phyloP scores from a whole-genome alignment of 2,329 filamentous ascomycete species.

The Aspergillus pseudonomiae region DNA sequence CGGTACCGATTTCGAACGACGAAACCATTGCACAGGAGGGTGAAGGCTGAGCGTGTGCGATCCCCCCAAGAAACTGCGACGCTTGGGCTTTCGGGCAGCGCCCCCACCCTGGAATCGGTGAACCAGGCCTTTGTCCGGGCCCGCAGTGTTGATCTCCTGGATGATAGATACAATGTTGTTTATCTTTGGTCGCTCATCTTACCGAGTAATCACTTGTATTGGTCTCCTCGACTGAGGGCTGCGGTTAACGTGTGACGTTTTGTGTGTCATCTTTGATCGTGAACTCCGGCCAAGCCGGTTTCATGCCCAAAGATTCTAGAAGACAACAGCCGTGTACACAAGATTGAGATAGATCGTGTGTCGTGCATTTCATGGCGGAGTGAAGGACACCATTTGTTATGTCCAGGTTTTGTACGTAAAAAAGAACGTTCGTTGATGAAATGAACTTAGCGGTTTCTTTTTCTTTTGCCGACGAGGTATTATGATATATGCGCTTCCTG shows the following conservation, averaged over 20 bases:
- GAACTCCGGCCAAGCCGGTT: neutral
- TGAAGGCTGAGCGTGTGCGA: conserved; percentile 29
- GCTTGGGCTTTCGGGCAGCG: conserved; percentile 33
- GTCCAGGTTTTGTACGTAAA: conserved; percentile 32
- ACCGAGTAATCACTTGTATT: conserved; percentile 21
- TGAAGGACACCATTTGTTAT: conserved; percentile 33
- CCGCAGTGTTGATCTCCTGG: conserved; percentile 28
- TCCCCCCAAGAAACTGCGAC: conserved; percentile 24
- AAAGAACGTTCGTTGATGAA: conserved; percentile 31
- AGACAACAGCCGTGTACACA: conserved; percentile 25
- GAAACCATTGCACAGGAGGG: conserved; percentile 27
- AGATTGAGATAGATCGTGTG: conserved; percentile 30
- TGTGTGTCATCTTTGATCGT: conserved; percentile 21
- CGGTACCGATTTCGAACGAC: conserved; percentile 24
- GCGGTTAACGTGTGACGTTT: conserved; percentile 24
- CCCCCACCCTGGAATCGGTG: conserved; percentile 26
- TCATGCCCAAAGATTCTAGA: conserved; percentile 2
- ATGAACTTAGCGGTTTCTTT: conserved; percentile 23
- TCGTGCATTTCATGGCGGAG: conserved; percentile 28
- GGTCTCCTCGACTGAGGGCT: conserved; percentile 29
- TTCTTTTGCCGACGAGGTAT: neutral
- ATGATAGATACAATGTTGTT: conserved; percentile 28
- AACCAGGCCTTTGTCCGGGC: conserved; percentile 22
- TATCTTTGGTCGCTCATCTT: conserved; percentile 15
- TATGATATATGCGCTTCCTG: neutral